phyloP scores from a whole-genome alignment of 257 asterid species.

The Cynanchum wilfordii region DNA sequence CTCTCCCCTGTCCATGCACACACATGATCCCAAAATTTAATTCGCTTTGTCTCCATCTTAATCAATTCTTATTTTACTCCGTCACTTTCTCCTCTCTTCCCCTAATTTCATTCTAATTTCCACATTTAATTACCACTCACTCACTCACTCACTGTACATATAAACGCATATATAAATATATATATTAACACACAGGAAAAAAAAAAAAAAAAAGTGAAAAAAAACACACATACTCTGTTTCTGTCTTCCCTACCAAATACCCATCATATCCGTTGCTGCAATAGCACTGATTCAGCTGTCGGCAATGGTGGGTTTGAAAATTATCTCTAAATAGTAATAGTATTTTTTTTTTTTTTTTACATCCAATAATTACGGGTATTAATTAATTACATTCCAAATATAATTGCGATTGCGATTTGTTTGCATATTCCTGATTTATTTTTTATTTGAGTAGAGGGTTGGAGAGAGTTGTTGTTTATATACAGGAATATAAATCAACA shows the following conservation, averaged over 20 bases:
- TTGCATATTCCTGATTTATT: not conserved
- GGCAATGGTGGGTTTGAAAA: constrained; percentile 53
- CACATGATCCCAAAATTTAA: constrained; percentile 22
- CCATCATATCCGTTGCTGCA: constrained; percentile 28
- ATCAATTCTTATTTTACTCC: constrained; percentile 7
- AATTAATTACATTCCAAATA: constrained; percentile 15
- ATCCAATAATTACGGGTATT: constrained; percentile 32
- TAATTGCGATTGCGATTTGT: not conserved
- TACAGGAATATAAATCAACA: too few species aligned
- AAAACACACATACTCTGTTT: not conserved
- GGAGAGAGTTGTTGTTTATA: not conserved
- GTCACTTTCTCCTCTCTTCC: not conserved
- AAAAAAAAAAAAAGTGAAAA: not conserved
- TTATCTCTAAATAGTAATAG: not conserved
- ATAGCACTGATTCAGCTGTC: constrained; percentile 47
- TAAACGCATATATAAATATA: not conserved
- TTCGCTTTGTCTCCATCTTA: constrained; percentile 36
- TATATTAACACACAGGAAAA: not conserved
- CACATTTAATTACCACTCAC: not conserved
- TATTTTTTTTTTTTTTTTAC: constrained; percentile 20
- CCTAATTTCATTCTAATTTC: not conserved
- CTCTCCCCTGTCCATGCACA: constrained; percentile 34
- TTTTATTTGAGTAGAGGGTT: not conserved
- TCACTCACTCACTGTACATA: not conserved
- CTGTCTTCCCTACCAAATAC: constrained; percentile 8